These are phyloP conservation scores for Globisporangium echinulatum DNA, from an alignment of 352 stramenopile species.

Conservation along the genomic window DNA sequence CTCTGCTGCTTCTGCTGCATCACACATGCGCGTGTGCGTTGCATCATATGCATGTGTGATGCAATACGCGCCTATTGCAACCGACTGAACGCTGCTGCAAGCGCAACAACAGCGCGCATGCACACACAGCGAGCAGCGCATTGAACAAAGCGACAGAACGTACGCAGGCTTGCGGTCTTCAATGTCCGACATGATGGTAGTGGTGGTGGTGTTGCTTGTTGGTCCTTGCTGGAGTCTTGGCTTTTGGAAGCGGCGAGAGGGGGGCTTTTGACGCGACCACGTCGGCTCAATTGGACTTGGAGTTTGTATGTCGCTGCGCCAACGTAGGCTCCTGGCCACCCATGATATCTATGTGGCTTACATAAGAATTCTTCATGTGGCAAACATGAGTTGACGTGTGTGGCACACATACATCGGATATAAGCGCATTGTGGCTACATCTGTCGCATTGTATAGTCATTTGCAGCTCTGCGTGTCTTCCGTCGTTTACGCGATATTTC, in stretches of 20 bases:
- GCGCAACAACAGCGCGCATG: not conserved
- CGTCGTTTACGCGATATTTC: too few relatives aligned
- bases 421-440: too few relatives aligned
- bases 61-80: not conserved
- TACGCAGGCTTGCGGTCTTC: slow-evolving; percentile 59
- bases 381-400: not conserved
- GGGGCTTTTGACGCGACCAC: slow-evolving; percentile 2
- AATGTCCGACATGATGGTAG: slow-evolving; percentile 54
- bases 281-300: slow-evolving; percentile 32
- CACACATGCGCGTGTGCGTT: not conserved
- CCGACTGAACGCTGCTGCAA: not conserved
- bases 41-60: not conserved
- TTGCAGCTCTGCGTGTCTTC: too few relatives aligned
- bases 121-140: not conserved
- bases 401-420: not conserved
- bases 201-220: slow-evolving; percentile 11
- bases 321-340: not conserved
- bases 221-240: slow-evolving; percentile 19
- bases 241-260: slow-evolving; percentile 16
- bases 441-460: too few relatives aligned
- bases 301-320: slow-evolving; percentile 45
- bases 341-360: not conserved
- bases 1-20: too few relatives aligned
- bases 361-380: too few relatives aligned
- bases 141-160: not conserved